Conservation (phyloP, 2,329 filamentous ascomycete genomes). For the Monosporascus sp. region DNA sequence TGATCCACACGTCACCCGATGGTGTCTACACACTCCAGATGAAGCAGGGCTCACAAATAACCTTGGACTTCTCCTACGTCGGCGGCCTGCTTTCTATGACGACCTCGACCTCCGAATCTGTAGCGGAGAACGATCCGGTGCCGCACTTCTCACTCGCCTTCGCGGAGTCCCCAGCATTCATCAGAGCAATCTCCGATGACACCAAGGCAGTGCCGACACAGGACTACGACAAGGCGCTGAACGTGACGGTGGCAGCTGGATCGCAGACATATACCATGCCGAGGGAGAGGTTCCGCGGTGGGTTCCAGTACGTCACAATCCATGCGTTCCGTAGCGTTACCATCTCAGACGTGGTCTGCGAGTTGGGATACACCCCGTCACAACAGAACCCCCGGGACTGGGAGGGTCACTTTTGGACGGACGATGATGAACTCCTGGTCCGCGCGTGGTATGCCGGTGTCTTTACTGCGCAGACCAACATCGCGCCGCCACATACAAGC, state of each 20-base stretch:
- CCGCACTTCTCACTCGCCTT: slow-evolving; percentile 15
- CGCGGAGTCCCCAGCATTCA: slow-evolving; percentile 16
- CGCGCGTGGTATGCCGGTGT: slow-evolving; percentile 38
- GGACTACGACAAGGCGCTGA: slow-evolving; percentile 19
- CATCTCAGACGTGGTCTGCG: slow-evolving; percentile 20
- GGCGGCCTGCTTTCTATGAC: background rate
- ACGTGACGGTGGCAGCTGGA: slow-evolving; percentile 8
- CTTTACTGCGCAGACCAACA: slow-evolving; percentile 30
- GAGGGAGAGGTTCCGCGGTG: slow-evolving; percentile 33
- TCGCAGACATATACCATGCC: slow-evolving; percentile 8
- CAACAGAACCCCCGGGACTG: slow-evolving; percentile 35
- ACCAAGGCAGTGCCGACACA: slow-evolving; percentile 13
- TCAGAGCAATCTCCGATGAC: slow-evolving; percentile 18
- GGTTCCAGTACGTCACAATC: slow-evolving; percentile 38
- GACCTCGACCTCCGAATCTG: background rate
- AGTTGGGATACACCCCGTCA: slow-evolving; percentile 25
- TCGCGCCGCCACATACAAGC: slow-evolving; percentile 25
- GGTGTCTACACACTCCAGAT: background rate
- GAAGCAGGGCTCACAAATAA: background rate
- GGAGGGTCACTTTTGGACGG: slow-evolving; percentile 37
- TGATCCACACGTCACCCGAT: background rate
- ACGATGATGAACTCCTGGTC: slow-evolving; percentile 39
- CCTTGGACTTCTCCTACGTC: background rate
- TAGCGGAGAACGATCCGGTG: background rate
- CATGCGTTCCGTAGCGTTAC: slow-evolving; percentile 15